phyloP scores from a whole-genome alignment of 306 rosid genomes.

The cucumber (Cucumis sativus) region DNA sequence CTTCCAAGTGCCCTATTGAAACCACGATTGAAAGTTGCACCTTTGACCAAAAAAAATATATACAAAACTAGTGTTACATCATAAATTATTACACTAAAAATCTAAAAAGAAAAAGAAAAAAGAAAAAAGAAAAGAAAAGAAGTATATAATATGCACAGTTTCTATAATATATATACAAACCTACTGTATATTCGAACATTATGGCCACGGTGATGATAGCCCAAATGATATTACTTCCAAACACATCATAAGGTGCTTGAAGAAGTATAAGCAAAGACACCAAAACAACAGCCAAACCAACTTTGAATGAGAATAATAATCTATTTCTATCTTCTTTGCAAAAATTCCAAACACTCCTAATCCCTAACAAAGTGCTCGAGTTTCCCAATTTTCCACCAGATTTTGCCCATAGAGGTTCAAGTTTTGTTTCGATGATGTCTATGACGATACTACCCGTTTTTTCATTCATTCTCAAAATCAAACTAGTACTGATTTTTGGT shows the following conservation, averaged over 20 bases:
- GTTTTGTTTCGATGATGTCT: slow-evolving; percentile 31
- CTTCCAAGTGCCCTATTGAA: slow-evolving; percentile 61
- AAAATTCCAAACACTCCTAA: slow-evolving; percentile 26
- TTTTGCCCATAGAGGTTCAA: neutral
- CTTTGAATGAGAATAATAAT: slow-evolving; percentile 53
- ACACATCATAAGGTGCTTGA: slow-evolving; percentile 48
- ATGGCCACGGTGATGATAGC: slow-evolving; percentile 63
- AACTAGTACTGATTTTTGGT: neutral
- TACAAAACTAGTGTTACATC: neutral
- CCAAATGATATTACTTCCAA: slow-evolving; percentile 60
- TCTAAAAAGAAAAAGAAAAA: neutral
- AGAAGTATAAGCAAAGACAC: slow-evolving; percentile 48
- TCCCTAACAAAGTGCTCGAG: slow-evolving; percentile 7
- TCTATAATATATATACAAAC: slow-evolving; percentile 15
- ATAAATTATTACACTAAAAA: neutral
- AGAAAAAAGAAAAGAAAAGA: neutral
- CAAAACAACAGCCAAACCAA: slow-evolving; percentile 52
- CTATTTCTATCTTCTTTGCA: slow-evolving; percentile 43
- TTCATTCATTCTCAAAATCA: slow-evolving; percentile 34
- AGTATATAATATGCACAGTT: too few species aligned
- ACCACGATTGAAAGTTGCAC: slow-evolving; percentile 62
- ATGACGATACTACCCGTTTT: slow-evolving; percentile 34
- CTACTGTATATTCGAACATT: slow-evolving; percentile 74
- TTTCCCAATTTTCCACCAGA: slow-evolving; percentile 9
- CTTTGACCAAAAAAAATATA: slow-evolving; percentile 11